Percentiles rank a stretch among this genome's conserved stretches.
phyloP scores from a whole-genome alignment of 176 grass and related monocot species.

The Eremochloa ophiuroides region DNA sequence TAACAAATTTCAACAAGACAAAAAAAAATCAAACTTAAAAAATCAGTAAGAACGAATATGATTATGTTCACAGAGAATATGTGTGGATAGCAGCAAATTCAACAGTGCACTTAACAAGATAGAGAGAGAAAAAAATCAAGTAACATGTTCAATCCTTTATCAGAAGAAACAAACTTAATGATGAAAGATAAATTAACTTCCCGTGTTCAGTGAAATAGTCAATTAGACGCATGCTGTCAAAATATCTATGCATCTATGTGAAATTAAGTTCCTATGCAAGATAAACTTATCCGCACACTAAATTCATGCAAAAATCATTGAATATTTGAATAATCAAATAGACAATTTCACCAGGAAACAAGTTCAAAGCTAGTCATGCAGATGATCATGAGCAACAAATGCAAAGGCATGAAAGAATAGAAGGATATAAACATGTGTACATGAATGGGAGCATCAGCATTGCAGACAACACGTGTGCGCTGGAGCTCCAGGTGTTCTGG shows the following conservation, averaged over 20 bases:
- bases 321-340: neutral
- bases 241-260: neutral
- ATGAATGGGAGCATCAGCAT: conserved; percentile 63
- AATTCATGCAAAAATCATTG: neutral
- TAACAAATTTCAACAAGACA: neutral
- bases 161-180: neutral
- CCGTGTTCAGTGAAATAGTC: neutral
- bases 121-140: neutral
- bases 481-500: conserved; percentile 73
- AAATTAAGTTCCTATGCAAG: neutral
- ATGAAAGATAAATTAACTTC: neutral
- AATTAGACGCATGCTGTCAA: neutral
- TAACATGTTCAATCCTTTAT: conserved; percentile 1
- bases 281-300: neutral
- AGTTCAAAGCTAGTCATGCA: neutral
- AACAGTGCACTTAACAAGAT: neutral
- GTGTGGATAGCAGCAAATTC: neutral
- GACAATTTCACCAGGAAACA: neutral
- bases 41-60: neutral
- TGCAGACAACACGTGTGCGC: conserved; percentile 77
- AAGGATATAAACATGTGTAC: conserved; percentile 27
- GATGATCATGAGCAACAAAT: neutral
- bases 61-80: neutral
- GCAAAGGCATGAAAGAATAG: neutral
- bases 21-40: neutral